phyloP scores from a whole-genome alignment of 1,284 basidiomycete species.

The Entoloma clypeatum region DNA sequence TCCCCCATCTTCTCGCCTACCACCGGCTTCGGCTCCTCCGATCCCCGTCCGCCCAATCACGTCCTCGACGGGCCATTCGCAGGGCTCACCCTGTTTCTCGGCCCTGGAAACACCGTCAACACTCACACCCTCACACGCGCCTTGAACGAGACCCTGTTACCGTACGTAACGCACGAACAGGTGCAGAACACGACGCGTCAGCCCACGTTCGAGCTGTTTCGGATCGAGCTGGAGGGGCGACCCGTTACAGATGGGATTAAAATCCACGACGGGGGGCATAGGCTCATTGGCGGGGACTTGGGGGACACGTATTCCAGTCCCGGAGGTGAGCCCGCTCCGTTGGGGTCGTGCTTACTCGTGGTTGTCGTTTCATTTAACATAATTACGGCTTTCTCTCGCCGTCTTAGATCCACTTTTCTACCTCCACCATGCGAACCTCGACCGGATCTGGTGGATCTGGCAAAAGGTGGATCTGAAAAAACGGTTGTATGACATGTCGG shows the following conservation, averaged over 20 bases:
- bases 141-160: constrained; percentile 22
- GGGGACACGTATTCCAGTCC: constrained; percentile 32
- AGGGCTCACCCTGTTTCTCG: constrained; percentile 27
- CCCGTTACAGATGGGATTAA: constrained; percentile 22
- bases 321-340: constrained; percentile 25
- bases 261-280: constrained; percentile 34
- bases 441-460: constrained; percentile 39
- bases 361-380: not conserved
- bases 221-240: constrained; percentile 32
- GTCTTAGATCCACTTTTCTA: constrained; percentile 38
- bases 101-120: constrained; percentile 30
- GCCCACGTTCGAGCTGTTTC: constrained; percentile 30
- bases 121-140: constrained; percentile 32
- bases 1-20: constrained; percentile 33
- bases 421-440: constrained; percentile 36
- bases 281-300: constrained; percentile 34
- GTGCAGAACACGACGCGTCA: constrained; percentile 24
- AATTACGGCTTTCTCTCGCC: not conserved
- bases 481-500: constrained; percentile 31
- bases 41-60: constrained; percentile 27
- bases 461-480: constrained; percentile 20
- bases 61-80: constrained; percentile 34
- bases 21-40: constrained; percentile 26
- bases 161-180: constrained; percentile 19
- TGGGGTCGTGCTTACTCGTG: not conserved